Evolutionary conservation across 345 rosid species (phyloP), one percentile per base, ranked within the genome.

Genomic region (Carallia pectinifolia): DNA sequence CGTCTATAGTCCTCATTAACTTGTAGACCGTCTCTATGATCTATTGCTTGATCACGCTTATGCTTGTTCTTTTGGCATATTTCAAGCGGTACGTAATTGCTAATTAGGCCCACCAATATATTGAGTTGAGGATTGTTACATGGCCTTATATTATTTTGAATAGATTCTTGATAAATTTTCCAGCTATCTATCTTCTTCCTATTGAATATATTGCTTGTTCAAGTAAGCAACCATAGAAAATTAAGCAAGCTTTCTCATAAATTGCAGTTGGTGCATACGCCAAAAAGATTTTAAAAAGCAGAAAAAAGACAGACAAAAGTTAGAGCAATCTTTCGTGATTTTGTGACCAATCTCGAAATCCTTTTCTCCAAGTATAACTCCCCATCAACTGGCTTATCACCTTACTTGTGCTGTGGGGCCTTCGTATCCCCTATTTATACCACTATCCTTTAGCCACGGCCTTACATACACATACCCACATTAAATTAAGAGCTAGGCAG

Each of bases 351-450:
- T 60, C 56, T 63, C 58, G 23, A 38, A 55, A 31, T 12, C 37
- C 63, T 83, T 79, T 85, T 84, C 85, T 34, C 27, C 67, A 70
- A 60, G 50, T 70, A 67, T 52, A 79, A 82, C 79, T 74, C 66
- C 82, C 67, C 64, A 59, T 74, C 77, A 83, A 77, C 82, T 54
- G 82, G 79, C 77, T 79, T 66, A 56, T 78, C 83, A 67, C 71
- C 81, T 73, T 58, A 53, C 34, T 54, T 56, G 27, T 2, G 8
- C 1, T 6, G 68, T 72, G 79, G 85, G 83, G 17, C 77, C 81
- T 31, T 27, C 15, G 50, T 62, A 65, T 50, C 71, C 29, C 29
- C 75, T 85, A 81, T 85, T 77, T 85, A 88, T 82, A 79, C 80
- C 74, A 66, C 69, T n/a, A 37, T 23, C 23, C 53, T 27, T 4